Conservation (phyloP, 805 yeast species). For the Ogataea nonfermentans region DNA sequence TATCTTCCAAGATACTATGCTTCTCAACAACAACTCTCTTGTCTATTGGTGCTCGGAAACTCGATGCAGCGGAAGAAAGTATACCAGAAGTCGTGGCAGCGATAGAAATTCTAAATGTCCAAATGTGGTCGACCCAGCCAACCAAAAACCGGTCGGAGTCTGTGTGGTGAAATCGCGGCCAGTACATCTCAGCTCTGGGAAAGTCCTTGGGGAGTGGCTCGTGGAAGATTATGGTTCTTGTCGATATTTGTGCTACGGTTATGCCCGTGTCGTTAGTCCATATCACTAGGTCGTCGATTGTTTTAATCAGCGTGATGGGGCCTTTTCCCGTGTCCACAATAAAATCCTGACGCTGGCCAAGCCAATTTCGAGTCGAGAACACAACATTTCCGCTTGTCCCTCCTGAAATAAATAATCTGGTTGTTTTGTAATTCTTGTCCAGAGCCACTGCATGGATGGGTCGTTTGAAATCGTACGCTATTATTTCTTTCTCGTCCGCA, state of each 20-base stretch:
- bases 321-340: slow-evolving; percentile 59
- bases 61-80: slow-evolving; percentile 54
- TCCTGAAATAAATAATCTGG: slow-evolving; percentile 75
- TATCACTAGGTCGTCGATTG: slow-evolving; percentile 62
- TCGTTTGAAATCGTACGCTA: slow-evolving; percentile 77
- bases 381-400: slow-evolving; percentile 86
- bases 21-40: slow-evolving; percentile 44
- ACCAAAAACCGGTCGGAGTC: slow-evolving; percentile 66
- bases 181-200: slow-evolving; percentile 72
- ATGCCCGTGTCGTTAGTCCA: slow-evolving; percentile 89
- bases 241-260: slow-evolving; percentile 56
- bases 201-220: slow-evolving; percentile 55
- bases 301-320: slow-evolving; percentile 66
- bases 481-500: slow-evolving; percentile 56
- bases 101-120: slow-evolving; percentile 45
- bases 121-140: slow-evolving; percentile 81
- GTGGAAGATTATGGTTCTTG: slow-evolving; percentile 47
- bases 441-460: slow-evolving; percentile 87
- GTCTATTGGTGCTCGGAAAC: slow-evolving; percentile 45
- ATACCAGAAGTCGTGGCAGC: slow-evolving; percentile 25
- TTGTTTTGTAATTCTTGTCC: slow-evolving; percentile 61
- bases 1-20: slow-evolving; percentile 47
- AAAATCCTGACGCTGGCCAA: slow-evolving; percentile 75
- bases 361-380: slow-evolving; percentile 78
- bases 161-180: slow-evolving; percentile 72